Conservation (phyloP, 2,329 filamentous ascomycete genomes). For the Neophaeococcomyces mojaviensis region DNA sequence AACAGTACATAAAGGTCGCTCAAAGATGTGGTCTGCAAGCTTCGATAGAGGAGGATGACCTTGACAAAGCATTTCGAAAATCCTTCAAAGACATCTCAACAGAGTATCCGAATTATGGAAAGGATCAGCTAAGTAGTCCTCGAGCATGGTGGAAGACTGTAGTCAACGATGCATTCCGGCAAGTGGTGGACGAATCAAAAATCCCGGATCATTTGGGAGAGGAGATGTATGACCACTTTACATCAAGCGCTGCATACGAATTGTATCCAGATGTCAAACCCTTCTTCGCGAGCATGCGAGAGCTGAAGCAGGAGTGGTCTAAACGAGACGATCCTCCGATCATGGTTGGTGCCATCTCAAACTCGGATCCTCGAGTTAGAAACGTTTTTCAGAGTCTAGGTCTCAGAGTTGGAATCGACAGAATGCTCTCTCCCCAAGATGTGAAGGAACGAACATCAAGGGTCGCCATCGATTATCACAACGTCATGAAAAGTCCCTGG, state of each 20-base stretch:
- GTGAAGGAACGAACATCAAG: slow-evolving; percentile 15
- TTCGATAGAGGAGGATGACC: slow-evolving; percentile 19
- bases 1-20: slow-evolving; percentile 35
- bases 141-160: slow-evolving; percentile 39
- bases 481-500: slow-evolving; percentile 18
- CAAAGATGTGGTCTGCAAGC: slow-evolving; percentile 28
- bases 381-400: slow-evolving; percentile 34
- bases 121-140: slow-evolving; percentile 31
- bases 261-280: slow-evolving; percentile 33
- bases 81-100: slow-evolving; percentile 28
- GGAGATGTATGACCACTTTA: slow-evolving; percentile 32
- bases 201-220: slow-evolving; percentile 31
- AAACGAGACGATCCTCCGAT: slow-evolving; percentile 25
- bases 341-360: slow-evolving; percentile 37
- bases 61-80: slow-evolving; percentile 31
- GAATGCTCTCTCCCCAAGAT: not conserved
- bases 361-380: slow-evolving; percentile 39
- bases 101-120: slow-evolving; percentile 38
- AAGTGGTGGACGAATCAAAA: slow-evolving; percentile 14
- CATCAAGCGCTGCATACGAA: slow-evolving; percentile 33
- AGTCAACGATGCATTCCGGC: slow-evolving; percentile 32
- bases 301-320: slow-evolving; percentile 15
- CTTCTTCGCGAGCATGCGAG: slow-evolving; percentile 30
- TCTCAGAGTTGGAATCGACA: slow-evolving; percentile 28
- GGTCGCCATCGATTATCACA: slow-evolving; percentile 19